Percentiles rank a stretch among this genome's conserved stretches.
These are phyloP conservation scores for Steccherinum ochraceum DNA, from an alignment of 768 basidiomycete genomes.

Conservation along the genomic window DNA sequence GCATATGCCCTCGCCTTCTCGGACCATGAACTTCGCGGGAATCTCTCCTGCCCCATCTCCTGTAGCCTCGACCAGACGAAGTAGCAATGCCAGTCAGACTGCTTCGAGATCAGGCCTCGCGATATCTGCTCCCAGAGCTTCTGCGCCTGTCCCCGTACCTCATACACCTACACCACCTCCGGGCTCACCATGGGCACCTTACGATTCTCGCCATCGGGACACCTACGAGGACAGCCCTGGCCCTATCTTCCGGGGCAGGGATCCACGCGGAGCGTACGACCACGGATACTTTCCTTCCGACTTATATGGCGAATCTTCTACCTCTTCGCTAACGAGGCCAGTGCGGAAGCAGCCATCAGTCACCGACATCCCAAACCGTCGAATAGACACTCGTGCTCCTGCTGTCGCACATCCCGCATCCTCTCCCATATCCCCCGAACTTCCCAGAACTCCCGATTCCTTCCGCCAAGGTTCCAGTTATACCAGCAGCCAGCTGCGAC, in stretches of 20 bases:
- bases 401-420: background rate
- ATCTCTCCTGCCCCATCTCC: slow-evolving; percentile 13
- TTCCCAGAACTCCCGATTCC: slow-evolving; percentile 7
- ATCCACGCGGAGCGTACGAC: background rate
- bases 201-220: background rate
- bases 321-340: background rate
- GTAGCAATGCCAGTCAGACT: slow-evolving; percentile 41
- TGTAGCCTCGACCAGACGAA: slow-evolving; percentile 23
- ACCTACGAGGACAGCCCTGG: background rate
- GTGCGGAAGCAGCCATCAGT: slow-evolving; percentile 3
- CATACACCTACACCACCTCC: background rate
- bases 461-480: slow-evolving; percentile 6
- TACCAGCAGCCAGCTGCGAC: slow-evolving; percentile 1
- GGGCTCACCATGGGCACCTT: background rate
- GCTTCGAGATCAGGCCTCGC: slow-evolving; percentile 2
- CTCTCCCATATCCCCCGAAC: slow-evolving; percentile 4
- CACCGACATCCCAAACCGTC: slow-evolving; percentile 3
- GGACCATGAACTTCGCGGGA: slow-evolving; percentile 6
- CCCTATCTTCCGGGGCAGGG: background rate
- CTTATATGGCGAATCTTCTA: no score
- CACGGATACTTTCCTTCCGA: background rate
- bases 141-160: background rate
- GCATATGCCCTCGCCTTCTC: slow-evolving; percentile 3
- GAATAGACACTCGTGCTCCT: background rate
- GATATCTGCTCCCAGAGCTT: background rate